Evolutionary conservation across 108 stramenopile genomes (phyloP), one percentile per base, ranked within the genome.

Genomic region (Conticribra guillardii): DNA sequence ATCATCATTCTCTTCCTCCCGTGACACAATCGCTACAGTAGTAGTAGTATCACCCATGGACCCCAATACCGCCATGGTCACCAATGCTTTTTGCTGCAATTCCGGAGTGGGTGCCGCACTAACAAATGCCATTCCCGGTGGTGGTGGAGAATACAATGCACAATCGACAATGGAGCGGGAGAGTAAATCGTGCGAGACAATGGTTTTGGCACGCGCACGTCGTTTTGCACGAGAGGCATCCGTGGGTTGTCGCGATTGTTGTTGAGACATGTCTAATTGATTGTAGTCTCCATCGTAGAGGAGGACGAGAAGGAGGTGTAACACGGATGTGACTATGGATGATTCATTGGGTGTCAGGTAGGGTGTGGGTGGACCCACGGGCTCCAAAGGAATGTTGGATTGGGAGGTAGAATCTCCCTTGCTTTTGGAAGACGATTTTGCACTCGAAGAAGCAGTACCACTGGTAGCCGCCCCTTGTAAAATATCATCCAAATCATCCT

Each of bases 401-500:
- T 46, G 41, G 26, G 48, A 50, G 16, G 29, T n/a, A n/a, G n/a
- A n/a, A n/a, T n/a, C n/a, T n/a, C n/a, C n/a, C 30, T 58, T 46
- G 45, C 9, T 60, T 37, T 21, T 32, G 21, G 29, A 53, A 17
- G 22, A 34, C 21, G 27, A 34, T 58, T 32, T 27, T 26, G 64
- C 54, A 67, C 51, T 49, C 41, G n/a, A 60, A 54, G 53, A 5
- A 3, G 37, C 34, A 32, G 31, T 60, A 34, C 67, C 58, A 51
- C 44, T 54, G 37, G 71, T 66, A 18, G 64, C 34, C 21, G 54
- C 26, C 23, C 69, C 77, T 17, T 63, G 57, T 41, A 93, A 63
- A 60, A 93, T 79, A 47, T 83, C 71, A 81, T 93, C 91, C 64
- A 93, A 74, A 51, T 87, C 87, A 63, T 93, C 91, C 48, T 86